Evolutionary conservation across 2,329 filamentous ascomycete genomes (phyloP), one percentile per base, ranked within the genome.

Genomic region (Dactylellina sp.): DNA sequence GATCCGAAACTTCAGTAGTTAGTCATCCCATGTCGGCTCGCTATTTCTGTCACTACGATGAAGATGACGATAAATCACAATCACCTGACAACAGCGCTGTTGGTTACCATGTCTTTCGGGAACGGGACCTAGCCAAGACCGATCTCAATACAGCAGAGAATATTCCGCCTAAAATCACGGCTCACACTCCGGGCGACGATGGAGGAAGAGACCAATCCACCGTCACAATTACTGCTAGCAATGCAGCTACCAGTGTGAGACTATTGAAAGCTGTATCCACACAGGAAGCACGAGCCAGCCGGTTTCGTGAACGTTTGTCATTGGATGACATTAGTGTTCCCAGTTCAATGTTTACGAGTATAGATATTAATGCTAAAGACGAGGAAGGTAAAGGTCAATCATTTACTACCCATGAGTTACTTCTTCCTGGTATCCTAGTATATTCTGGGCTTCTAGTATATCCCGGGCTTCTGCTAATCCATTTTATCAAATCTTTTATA

Each of bases 41-140:
- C 14, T 72, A 72, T n/a, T 72, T 39, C 16, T 65, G 52, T 24
- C 60, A 39, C 9, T 72, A 72, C 28, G 37, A n/a, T 18, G 68
- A 64, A 35, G 53, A 60, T 18, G 20, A 40, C 42, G 42, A 49
- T n/a, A 42, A 18, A 4, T 50, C 62, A 4, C 40, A 50, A 12
- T n/a, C 11, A 9, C 22, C 7, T 60, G 63, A 44, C 44, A 49
- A 50, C 9, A 20, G 18, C 7, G 60, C 37, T 6, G 28, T 18
- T 6, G 53, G 46, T 2, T 49, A 39, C 35, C 60, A 39, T 12
- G 55, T 66, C 7, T 65, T 74, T 22, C 44, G 61, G 7, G 60
- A 59, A 20, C 28, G 49, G 16, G 70, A 65, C 40, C 35, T 66
- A 0, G 35, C n/a, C 1, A 52, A 52, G 11, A 56, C 22, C 37